Percentiles rank a stretch among this genome's conserved stretches.
phyloP scores from a whole-genome alignment of 2,329 filamentous ascomycete genomes.

The Cucurbitaria berberidis region DNA sequence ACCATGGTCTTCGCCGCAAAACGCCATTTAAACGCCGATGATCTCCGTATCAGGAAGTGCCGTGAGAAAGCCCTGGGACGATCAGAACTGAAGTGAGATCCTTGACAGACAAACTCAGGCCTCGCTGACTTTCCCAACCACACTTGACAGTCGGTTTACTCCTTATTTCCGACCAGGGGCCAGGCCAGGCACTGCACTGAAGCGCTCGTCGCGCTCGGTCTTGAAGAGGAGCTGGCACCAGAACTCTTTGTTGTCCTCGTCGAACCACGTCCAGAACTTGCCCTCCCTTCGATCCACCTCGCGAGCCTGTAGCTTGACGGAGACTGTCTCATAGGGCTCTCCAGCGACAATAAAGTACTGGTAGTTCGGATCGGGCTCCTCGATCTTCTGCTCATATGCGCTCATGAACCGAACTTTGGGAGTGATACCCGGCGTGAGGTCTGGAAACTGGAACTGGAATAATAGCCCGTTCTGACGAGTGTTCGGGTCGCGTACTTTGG shows the following conservation, averaged over 20 bases:
- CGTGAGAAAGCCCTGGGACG: not conserved
- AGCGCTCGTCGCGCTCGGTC: constrained; percentile 95
- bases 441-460: constrained; percentile 96
- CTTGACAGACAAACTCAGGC: not conserved
- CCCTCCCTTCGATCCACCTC: constrained; percentile 91
- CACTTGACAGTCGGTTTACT: constrained; percentile 2
- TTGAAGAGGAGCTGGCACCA: constrained; percentile 98
- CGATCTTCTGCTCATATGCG: constrained; percentile 92
- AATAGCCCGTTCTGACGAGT: constrained; percentile 87
- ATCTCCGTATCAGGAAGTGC: not conserved
- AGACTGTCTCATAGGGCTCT: constrained; percentile 97
- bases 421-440: constrained; percentile 75
- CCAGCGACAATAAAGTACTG: constrained; percentile 96
- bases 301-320: constrained; percentile 91
- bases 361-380: constrained; percentile 88
- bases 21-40: constrained; percentile 18
- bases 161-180: constrained; percentile 56
- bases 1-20: constrained; percentile 3
- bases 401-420: constrained; percentile 97
- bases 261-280: constrained; percentile 92
- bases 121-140: not conserved
- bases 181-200: constrained; percentile 69
- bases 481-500: constrained; percentile 88
- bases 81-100: not conserved
- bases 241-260: constrained; percentile 94